Base-by-base conservation (phyloP, 2,329 filamentous ascomycete genomes). In the Immersiporthe knoxdaviesiana region DNA sequence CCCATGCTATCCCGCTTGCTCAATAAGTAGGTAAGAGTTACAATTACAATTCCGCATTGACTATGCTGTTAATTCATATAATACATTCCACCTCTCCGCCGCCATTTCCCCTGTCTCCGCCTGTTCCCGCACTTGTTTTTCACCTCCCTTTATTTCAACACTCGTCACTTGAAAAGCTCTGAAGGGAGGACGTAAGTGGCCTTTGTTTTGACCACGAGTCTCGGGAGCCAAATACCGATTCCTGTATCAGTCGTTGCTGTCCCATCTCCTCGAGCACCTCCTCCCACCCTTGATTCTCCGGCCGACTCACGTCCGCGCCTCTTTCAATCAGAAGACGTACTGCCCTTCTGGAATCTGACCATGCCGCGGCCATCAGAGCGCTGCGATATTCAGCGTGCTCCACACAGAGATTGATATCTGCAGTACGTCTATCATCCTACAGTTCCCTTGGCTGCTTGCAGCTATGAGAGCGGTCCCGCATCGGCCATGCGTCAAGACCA, bases 221-320 rank as follows among this genome's bases (percentile, higher is more conserved):
- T 35, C 8, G 35, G 35, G 35, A 35, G 8, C 8, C 35, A 35
- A 35, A 35, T 35, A 39, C 21, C 3, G 18, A 59, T n/a, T 11
- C 7, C 1, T 24, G 6, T 10, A 59, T 59, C 56, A 37, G 32
- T 37, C 10, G 10, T 35, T 35, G 56, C 18, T 18, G 2, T n/a
- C 21, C 18, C 21, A 59, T 21, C 32, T 59, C 32, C 27, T 63
- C 37, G 3, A 64, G 32, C 1, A 52, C 12, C 11, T 39, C 47
- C 21, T 64, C 30, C 44, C 44, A 64, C 1, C 47, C 62, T 54
- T 37, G 44, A 37, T 54, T 52, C 27, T 62, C 62, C 12, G 30
- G 62, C 27, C n/a, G 62, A 24, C 16, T 12, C 18, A 39, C 47
- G 35, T 64, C 27, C 8, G 62, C 62, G 14, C 62, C 62, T 4